Evolutionary conservation across 352 stramenopile genomes (phyloP), one percentile per base, ranked within the genome.

Genomic region (Aphanomyces stellatus): DNA sequence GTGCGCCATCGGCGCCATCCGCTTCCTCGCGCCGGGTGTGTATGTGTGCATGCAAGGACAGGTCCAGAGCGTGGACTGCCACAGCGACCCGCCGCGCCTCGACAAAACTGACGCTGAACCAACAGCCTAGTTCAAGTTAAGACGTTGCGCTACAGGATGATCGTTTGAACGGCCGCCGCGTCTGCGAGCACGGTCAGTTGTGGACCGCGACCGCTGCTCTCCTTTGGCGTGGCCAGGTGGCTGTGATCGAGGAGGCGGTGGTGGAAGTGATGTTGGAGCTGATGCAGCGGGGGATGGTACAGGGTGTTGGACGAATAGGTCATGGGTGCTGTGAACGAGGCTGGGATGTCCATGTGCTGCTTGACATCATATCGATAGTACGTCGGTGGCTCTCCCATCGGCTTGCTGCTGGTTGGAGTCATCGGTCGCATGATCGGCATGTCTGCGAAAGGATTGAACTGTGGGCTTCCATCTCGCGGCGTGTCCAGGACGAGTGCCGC

Each of bases 141-240:
- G n/a, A n/a, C n/a, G n/a, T n/a, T n/a, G n/a, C n/a, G n/a, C 49
- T 57, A 57, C 49, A 57, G 25, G 25, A 57, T 24, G 13, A 57
- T 57, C 0, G 49, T 57, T 35, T 57, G 49, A n/a, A 57, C 49
- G 49, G 49, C 25, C 13, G 49, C 49, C 5, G 49, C 49, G n/a
- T 57, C 49, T 5, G 49, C 49, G 6, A 57, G n/a, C 25, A 57
- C 49, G n/a, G 49, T 57, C 49, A 57, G 27, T 37, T 57, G 49
- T n/a, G 49, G 49, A 22, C 33, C 19, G 10, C 13, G 30, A 7
- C 30, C 49, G 13, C 25, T 34, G 49, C 33, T 57, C 33, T 57
- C 49, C 33, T 57, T 57, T 13, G n/a, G n/a, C 25, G n/a, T 13
- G 13, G 42, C 25, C 42, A 22, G 25, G 42, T 13, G 19, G 19